These are phyloP conservation scores for Amaranthus hypochondriacus DNA, from an alignment of 148 eudicot species.

Conservation along the genomic window DNA sequence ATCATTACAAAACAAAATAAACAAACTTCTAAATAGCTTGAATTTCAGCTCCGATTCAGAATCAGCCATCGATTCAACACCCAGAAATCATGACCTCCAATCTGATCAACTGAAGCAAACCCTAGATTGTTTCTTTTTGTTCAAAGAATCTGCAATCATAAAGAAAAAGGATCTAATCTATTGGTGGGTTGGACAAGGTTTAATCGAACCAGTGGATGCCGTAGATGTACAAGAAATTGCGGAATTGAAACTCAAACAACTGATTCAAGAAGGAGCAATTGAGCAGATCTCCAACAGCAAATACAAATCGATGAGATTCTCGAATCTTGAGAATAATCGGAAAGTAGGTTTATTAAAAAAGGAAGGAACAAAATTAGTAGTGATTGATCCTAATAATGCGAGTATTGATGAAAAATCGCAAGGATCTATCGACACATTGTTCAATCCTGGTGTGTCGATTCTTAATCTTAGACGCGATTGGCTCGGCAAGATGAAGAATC, in stretches of 20 bases:
- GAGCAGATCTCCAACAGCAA: neutral
- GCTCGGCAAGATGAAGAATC: neutral
- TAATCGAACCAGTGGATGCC: conserved; percentile 13
- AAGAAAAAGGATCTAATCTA: conserved; percentile 32
- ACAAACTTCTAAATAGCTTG: too few relatives aligned
- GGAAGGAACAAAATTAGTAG: neutral
- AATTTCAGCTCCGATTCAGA: too few relatives aligned
- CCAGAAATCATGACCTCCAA: too few relatives aligned
- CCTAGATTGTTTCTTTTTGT: neutral
- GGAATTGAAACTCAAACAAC: neutral
- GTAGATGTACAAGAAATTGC: neutral
- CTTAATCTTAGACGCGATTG: too few relatives aligned
- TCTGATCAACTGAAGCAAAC: too few relatives aligned
- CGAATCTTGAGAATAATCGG: too few relatives aligned
- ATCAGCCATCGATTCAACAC: too few relatives aligned
- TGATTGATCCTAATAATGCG: neutral
- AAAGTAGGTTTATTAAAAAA: neutral
- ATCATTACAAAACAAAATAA: too few relatives aligned
- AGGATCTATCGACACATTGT: neutral
- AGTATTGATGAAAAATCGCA: neutral
- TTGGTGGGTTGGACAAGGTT: conserved; percentile 53
- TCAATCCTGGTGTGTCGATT: too few relatives aligned
- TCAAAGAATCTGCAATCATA: neutral
- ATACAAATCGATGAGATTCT: neutral
- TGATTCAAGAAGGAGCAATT: neutral